Conservation (phyloP, 495 filamentous ascomycete species). For the Trichoderma gamsii region DNA sequence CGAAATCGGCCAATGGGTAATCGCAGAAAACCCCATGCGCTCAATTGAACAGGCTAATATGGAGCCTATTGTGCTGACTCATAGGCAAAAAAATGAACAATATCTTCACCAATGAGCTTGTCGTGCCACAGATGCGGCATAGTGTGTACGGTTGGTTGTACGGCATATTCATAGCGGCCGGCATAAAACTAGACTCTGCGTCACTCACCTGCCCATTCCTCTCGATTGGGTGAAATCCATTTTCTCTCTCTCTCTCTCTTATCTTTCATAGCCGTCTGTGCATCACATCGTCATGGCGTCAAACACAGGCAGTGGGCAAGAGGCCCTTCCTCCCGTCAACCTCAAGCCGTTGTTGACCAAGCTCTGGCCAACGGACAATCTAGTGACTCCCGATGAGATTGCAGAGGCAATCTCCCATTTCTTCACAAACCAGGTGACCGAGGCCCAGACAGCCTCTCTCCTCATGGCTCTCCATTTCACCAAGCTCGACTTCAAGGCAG, state of each 20-base stretch:
- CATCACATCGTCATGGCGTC: conserved; percentile 17
- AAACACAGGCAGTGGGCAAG: conserved; percentile 17
- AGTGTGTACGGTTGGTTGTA: neutral
- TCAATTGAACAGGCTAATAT: neutral
- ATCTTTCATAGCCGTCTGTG: neutral
- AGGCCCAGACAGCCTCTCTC: conserved; percentile 76
- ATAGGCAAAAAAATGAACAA: neutral
- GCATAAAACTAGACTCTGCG: neutral
- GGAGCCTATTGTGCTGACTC: neutral
- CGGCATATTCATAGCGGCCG: neutral
- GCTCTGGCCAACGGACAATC: conserved; percentile 55
- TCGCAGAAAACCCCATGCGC: neutral
- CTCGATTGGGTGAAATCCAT: neutral
- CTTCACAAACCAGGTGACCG: conserved; percentile 76
- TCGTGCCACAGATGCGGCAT: neutral
- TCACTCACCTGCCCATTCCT: neutral
- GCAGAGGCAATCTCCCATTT: conserved; percentile 80
- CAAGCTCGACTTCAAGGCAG: conserved; percentile 65
- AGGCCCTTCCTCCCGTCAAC: conserved; percentile 42
- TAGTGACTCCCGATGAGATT: conserved; percentile 72
- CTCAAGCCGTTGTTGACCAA: conserved; percentile 76
- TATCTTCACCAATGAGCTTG: neutral
- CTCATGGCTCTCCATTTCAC: conserved; percentile 87
- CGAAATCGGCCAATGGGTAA: neutral
- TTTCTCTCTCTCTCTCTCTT: neutral